These are phyloP conservation scores for Eruca vesicaria DNA, from an alignment of 441 rosid genomes.

Conservation along the genomic window DNA sequence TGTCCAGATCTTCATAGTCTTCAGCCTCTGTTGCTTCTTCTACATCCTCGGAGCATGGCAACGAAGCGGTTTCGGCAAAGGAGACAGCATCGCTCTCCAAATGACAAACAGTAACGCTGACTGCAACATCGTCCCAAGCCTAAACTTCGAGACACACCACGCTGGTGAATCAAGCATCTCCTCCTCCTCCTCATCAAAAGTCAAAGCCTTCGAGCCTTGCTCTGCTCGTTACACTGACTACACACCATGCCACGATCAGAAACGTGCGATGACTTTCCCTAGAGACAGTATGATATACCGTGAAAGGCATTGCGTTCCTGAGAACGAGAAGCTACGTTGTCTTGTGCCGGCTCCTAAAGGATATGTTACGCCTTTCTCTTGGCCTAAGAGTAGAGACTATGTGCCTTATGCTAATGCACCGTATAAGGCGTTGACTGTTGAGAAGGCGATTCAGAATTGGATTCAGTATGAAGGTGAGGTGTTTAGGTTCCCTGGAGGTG, in stretches of 20 bases:
- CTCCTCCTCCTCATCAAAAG: conserved; percentile 46
- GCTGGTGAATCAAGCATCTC: conserved; percentile 52
- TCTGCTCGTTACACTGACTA: conserved; percentile 63
- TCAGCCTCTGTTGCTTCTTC: conserved; percentile 85
- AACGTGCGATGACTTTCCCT: conserved; percentile 93
- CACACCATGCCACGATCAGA: conserved; percentile 97
- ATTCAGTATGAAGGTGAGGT: conserved; percentile 93
- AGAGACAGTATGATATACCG: conserved; percentile 89
- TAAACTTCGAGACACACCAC: conserved; percentile 92
- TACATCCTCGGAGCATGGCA: conserved; percentile 98
- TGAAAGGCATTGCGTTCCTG: conserved; percentile 86
- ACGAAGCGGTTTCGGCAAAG: conserved; percentile 96
- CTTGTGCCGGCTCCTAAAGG: conserved; percentile 92
- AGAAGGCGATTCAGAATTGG: conserved; percentile 99
- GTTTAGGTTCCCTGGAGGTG: conserved; percentile 97
- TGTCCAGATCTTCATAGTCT: conserved; percentile 73
- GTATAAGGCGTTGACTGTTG: conserved; percentile 92
- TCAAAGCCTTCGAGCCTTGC: conserved; percentile 68
- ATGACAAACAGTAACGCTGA: conserved; percentile 80
- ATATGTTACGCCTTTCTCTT: conserved; percentile 89
- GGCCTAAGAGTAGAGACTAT: conserved; percentile 98
- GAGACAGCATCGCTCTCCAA: conserved; percentile 88
- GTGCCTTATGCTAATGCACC: conserved; percentile 99
- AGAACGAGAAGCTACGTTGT: conserved; percentile 70
- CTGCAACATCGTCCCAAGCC: conserved; percentile 69